Conservation (phyloP, 169 alveolate genomes). For the Miamiensis avidus region DNA sequence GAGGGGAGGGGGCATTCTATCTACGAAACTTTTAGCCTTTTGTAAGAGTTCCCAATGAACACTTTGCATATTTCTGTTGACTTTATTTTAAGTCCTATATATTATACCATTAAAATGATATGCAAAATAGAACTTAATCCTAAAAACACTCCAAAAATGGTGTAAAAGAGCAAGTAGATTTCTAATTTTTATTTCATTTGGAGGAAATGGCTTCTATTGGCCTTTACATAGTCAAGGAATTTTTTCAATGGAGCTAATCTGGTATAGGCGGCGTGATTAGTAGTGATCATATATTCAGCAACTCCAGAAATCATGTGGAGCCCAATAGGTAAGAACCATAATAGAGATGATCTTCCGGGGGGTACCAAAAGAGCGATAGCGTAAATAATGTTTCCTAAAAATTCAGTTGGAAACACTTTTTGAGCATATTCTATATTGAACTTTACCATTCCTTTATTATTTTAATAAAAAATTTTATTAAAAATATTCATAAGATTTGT, state of each 20-base stretch:
- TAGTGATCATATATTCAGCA: conserved; percentile 3
- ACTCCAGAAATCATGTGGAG: conserved; percentile 11
- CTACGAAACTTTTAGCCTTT: neutral
- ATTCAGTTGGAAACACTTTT: conserved; percentile 5
- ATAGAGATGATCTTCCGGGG: conserved; percentile 14
- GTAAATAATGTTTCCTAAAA: conserved; percentile 5
- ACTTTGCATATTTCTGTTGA: neutral
- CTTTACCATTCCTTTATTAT: conserved; percentile 10
- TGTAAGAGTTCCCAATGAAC: conserved; percentile 4
- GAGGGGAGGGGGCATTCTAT: neutral
- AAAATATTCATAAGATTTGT: too few species aligned
- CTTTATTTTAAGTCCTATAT: conserved; percentile 18
- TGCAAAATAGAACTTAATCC: conserved; percentile 4
- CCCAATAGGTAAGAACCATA: conserved; percentile 15
- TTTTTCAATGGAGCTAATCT: conserved; percentile 11
- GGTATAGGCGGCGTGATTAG: neutral
- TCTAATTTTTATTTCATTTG: conserved; percentile 11
- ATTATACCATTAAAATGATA: conserved; percentile 15
- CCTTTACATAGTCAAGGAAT: neutral
- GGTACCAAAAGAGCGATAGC: conserved; percentile 7
- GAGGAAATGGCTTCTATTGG: conserved; percentile 12
- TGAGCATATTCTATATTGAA: conserved; percentile 10
- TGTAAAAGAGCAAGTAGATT: conserved; percentile 15
- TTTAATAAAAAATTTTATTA: too few species aligned
- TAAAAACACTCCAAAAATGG: conserved; percentile 14